Conservation (phyloP, 176 grass and related monocot species). For the Phyllostachys edulis region DNA sequence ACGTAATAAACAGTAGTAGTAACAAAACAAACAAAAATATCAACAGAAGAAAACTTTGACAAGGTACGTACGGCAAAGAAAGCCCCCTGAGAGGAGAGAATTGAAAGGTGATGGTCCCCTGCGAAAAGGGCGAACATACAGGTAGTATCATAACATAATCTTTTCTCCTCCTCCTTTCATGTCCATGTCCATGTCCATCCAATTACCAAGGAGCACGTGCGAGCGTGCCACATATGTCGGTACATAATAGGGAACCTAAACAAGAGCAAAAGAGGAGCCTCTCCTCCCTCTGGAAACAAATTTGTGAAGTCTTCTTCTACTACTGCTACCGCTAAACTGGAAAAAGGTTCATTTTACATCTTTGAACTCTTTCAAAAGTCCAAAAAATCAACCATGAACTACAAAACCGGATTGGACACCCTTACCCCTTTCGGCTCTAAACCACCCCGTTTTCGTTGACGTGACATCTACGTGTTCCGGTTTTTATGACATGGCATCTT, state of each 20-base stretch:
- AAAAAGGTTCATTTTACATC: too few species aligned
- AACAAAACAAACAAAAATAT: neutral
- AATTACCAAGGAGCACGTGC: conserved; percentile 18
- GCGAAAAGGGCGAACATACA: neutral
- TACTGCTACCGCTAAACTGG: too few species aligned
- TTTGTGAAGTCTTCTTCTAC: neutral
- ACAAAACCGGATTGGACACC: too few species aligned
- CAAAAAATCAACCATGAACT: too few species aligned
- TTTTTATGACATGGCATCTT: too few species aligned
- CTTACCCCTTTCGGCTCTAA: too few species aligned
- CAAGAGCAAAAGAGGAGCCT: conserved; percentile 11
- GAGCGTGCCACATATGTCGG: conserved; percentile 28
- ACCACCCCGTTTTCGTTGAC: too few species aligned
- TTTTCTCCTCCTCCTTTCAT: neutral
- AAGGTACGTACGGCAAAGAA: neutral
- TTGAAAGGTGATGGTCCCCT: neutral
- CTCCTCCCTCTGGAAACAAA: neutral
- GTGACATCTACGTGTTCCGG: too few species aligned
- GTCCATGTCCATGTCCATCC: conserved; percentile 17
- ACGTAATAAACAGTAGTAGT: neutral
- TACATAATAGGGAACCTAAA: conserved; percentile 36
- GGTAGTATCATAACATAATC: neutral
- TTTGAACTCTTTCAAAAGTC: too few species aligned
- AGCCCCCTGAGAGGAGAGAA: neutral
- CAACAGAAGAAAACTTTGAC: neutral